Evolutionary conservation across 768 basidiomycete species (phyloP).

Genomic region (Pleurotus pulmonarius): DNA sequence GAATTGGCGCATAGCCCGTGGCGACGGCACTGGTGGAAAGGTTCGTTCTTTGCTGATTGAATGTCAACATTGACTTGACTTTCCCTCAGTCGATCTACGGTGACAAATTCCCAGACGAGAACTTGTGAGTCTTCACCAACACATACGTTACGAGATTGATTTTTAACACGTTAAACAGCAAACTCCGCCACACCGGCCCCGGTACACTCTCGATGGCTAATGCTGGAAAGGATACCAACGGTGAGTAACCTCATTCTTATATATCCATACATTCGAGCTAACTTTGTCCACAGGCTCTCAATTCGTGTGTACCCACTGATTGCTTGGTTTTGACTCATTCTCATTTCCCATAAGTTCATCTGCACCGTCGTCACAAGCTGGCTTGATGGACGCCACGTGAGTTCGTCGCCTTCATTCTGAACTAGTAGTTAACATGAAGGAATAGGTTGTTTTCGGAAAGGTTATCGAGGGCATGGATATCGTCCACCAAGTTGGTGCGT

Average conservation of each 20-base stretch:
- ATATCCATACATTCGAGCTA: neutral
- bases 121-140: slow-evolving; percentile 63
- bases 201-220: slow-evolving; percentile 95
- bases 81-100: slow-evolving; percentile 79
- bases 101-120: slow-evolving; percentile 89
- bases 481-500: slow-evolving; percentile 66
- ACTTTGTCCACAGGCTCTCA: slow-evolving; percentile 43
- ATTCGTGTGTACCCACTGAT: slow-evolving; percentile 56
- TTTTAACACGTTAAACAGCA: slow-evolving; percentile 44
- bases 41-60: slow-evolving; percentile 24
- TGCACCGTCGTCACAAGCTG: slow-evolving; percentile 83
- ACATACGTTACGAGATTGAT: neutral
- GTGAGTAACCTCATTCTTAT: slow-evolving; percentile 31
- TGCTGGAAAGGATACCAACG: slow-evolving; percentile 89
- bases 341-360: slow-evolving; percentile 66
- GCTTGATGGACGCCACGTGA: slow-evolving; percentile 87
- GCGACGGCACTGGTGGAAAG: slow-evolving; percentile 91
- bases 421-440: no score
- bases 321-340: slow-evolving; percentile 2
- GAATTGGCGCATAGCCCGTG: slow-evolving; percentile 47
- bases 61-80: slow-evolving; percentile 4
- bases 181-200: slow-evolving; percentile 89
- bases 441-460: slow-evolving; percentile 87
- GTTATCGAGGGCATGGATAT: slow-evolving; percentile 93
- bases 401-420: neutral